Base-by-base conservation (phyloP, 768 basidiomycete genomes). In the Hericium coralloides region DNA sequence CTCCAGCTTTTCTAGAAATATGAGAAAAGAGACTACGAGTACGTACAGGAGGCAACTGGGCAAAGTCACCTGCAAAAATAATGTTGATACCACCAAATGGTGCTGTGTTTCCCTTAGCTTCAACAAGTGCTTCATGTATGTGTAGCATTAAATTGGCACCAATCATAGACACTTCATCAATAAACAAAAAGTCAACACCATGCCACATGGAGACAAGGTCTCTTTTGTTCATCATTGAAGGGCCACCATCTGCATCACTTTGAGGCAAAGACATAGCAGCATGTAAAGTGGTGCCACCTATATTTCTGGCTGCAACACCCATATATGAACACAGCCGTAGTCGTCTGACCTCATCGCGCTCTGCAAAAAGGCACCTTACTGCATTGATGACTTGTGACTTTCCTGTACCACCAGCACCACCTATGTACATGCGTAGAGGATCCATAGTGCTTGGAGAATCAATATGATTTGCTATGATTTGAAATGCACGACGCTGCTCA, bases 321-420 rank as follows among this genome's bases (percentile, higher is more conserved):
- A 72, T 76, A 53, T 63, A 75, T 0, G 74, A 68, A 12, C 66
- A 52, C 0, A 74, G 55, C 0, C 69, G 55, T 26, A 76, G 67
- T 4, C 69, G 55, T 0, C 67, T 55, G 0, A 12, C 15, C 49
- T 75, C 58, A 0, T 60, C 51, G 8, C 59, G 17, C 2, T 38
- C 2, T 0, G 49, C 39, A 60, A 76, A 76, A 45, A 70, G 72
- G 1, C 65, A 64, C 22, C 61, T 63, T 1, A 78, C 15, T 0
- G 73, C 72, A 39, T 69, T 58, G 2, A 78, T 70, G 1, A 77
- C 72, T 15, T 67, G 53, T 0, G 71, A 72, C 63, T 78, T 79
- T 0, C 77, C 76, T 1, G 76, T 77, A 1, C 76, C 76, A 6
- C 72, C 75, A 1, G 74, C 55, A 0, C 76, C 76, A 4, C 61